Percentiles rank a stretch among this genome's conserved stretches.
These are phyloP conservation scores for Mycena alexandri DNA, from an alignment of 768 basidiomycete species.

Conservation along the genomic window DNA sequence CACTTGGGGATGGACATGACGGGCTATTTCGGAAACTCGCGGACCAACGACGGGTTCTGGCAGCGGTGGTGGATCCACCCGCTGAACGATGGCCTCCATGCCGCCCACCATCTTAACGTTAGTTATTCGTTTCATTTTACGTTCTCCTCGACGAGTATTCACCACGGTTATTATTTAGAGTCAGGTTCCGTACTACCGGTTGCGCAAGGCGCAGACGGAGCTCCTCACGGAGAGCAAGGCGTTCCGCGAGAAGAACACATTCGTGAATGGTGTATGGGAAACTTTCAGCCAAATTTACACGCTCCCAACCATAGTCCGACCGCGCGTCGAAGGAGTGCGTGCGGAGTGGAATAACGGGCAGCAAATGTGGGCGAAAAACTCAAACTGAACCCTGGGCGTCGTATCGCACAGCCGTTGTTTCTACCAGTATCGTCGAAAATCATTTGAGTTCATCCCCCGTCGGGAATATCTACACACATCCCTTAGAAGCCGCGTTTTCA, in stretches of 20 bases:
- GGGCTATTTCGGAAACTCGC: slow-evolving; percentile 12
- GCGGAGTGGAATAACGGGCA: slow-evolving; percentile 16
- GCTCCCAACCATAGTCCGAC: slow-evolving; percentile 8
- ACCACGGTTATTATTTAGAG: too few relatives aligned
- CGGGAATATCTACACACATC: too few relatives aligned
- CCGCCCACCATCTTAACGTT: slow-evolving; percentile 21
- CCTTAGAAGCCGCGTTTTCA: too few relatives aligned
- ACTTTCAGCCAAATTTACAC: slow-evolving; percentile 15
- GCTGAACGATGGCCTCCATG: slow-evolving; percentile 20
- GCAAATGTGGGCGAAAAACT: slow-evolving; percentile 15
- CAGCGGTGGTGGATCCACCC: slow-evolving; percentile 20
- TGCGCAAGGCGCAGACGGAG: slow-evolving; percentile 23
- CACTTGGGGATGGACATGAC: slow-evolving; percentile 27
- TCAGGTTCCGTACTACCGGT: slow-evolving; percentile 16
- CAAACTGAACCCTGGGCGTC: too few relatives aligned
- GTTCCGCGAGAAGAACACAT: slow-evolving; percentile 14
- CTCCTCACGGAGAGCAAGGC: slow-evolving; percentile 16
- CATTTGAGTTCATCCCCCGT: too few relatives aligned
- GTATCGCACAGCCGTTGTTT: too few relatives aligned
- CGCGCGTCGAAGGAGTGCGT: slow-evolving; percentile 9
- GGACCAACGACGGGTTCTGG: slow-evolving; percentile 23
- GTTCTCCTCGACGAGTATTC: too few relatives aligned
- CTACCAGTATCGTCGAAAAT: too few relatives aligned
- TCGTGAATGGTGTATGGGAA: slow-evolving; percentile 17
- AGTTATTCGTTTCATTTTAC: too few relatives aligned